phyloP scores from a whole-genome alignment of 2,329 filamentous ascomycete genomes.

The Venturia carpophila region DNA sequence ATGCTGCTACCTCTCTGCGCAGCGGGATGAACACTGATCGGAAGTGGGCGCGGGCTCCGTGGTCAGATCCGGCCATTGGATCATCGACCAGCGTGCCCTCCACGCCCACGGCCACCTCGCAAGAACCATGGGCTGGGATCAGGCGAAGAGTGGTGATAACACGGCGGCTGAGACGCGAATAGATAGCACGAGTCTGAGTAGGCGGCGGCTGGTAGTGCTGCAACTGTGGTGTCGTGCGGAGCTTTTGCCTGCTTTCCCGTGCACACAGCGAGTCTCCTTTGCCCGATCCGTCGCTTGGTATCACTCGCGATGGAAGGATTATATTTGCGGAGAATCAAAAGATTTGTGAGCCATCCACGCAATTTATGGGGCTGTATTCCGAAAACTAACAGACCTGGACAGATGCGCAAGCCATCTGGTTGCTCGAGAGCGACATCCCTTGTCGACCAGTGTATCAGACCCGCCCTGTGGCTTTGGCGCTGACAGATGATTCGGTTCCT shows the following conservation, averaged over 20 bases:
- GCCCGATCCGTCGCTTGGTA: constrained; percentile 12
- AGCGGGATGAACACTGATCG: neutral
- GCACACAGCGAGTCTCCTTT: constrained; percentile 6
- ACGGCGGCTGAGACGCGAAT: constrained; percentile 16
- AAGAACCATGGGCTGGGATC: constrained; percentile 12
- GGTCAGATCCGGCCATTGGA: constrained; percentile 9
- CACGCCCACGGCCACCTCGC: constrained; percentile 2
- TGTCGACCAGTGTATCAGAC: constrained; percentile 16
- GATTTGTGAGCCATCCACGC: neutral
- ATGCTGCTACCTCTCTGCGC: neutral
- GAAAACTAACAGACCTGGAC: constrained; percentile 10
- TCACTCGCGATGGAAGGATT: neutral
- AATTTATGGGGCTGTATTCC: constrained; percentile 9
- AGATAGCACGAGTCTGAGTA: constrained; percentile 12
- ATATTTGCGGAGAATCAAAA: constrained; percentile 7
- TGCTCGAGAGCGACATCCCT: constrained; percentile 7
- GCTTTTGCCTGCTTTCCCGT: constrained; percentile 1
- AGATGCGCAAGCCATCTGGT: constrained; percentile 1
- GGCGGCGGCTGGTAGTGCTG: constrained; percentile 3
- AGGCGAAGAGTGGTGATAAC: constrained; percentile 1
- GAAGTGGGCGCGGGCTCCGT: neutral
- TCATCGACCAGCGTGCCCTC: neutral
- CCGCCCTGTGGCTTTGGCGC: constrained; percentile 13
- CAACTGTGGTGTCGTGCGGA: constrained; percentile 5
- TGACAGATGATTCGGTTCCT: constrained; percentile 13